Conservation (phyloP, 2,329 filamentous ascomycete species). For the Phoma sp. region DNA sequence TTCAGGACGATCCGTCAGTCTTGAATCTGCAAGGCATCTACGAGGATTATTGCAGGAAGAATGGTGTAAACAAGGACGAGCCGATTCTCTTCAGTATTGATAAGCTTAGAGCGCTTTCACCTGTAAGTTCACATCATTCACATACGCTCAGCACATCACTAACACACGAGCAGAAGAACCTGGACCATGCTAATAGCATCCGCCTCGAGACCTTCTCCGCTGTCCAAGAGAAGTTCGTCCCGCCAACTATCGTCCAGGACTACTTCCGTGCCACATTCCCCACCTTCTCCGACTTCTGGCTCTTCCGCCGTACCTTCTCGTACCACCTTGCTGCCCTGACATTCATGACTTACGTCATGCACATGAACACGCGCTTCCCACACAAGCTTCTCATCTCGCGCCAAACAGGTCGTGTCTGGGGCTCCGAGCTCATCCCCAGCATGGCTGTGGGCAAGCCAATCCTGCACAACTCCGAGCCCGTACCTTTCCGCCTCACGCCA, state of each 20-base stretch:
- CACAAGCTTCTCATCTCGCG: slow-evolving; percentile 94
- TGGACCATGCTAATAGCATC: slow-evolving; percentile 74
- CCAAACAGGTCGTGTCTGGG: slow-evolving; percentile 92
- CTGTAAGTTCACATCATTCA: slow-evolving; percentile 32
- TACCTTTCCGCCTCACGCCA: slow-evolving; percentile 95
- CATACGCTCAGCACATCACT: slow-evolving; percentile 15
- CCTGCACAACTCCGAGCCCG: slow-evolving; percentile 94
- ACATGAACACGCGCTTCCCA: slow-evolving; percentile 94
- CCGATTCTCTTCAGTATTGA: slow-evolving; percentile 95
- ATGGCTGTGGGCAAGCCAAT: slow-evolving; percentile 85
- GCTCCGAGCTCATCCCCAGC: slow-evolving; percentile 88
- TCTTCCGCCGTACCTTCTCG: slow-evolving; percentile 96
- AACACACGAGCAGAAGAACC: slow-evolving; percentile 61
- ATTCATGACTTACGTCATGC: slow-evolving; percentile 98
- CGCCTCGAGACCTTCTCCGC: slow-evolving; percentile 91
- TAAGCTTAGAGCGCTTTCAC: slow-evolving; percentile 76
- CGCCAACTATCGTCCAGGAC: slow-evolving; percentile 79
- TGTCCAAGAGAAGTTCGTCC: slow-evolving; percentile 93
- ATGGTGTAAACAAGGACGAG: slow-evolving; percentile 90
- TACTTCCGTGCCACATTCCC: slow-evolving; percentile 91
- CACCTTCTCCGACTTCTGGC: slow-evolving; percentile 93
- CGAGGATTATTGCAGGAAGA: slow-evolving; percentile 91
- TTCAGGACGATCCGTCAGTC: slow-evolving; percentile 94
- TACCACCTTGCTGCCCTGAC: slow-evolving; percentile 95
- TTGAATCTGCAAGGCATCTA: slow-evolving; percentile 94